A percentile compares a stretch with the other conserved stretches of the same genome.
These are phyloP conservation scores for Fusarium concolor DNA, from an alignment of 2,329 filamentous ascomycete genomes.

Conservation along the genomic window DNA sequence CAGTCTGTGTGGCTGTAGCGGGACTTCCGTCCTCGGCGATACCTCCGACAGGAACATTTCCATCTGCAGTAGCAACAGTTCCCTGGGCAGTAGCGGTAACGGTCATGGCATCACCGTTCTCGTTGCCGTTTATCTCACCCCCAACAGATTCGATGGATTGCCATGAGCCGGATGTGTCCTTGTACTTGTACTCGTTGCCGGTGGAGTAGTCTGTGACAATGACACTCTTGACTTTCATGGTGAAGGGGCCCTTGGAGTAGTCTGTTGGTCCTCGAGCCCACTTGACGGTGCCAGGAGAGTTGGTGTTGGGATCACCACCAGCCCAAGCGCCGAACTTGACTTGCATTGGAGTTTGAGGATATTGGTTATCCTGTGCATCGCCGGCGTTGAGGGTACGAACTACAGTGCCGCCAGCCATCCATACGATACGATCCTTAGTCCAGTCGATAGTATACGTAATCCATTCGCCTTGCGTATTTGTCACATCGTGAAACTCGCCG, in stretches of 20 bases:
- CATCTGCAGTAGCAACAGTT: constrained; percentile 71
- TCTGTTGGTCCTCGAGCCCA: constrained; percentile 92
- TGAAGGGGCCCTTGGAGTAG: constrained; percentile 85
- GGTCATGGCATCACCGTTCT: constrained; percentile 63
- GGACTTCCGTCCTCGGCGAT: constrained; percentile 68
- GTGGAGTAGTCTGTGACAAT: constrained; percentile 92
- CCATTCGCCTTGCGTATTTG: constrained; percentile 77
- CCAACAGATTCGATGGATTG: constrained; percentile 83
- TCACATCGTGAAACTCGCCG: constrained; percentile 78
- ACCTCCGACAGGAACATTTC: constrained; percentile 77
- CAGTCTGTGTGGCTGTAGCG: constrained; percentile 66
- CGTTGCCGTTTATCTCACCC: constrained; percentile 78
- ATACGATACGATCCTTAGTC: constrained; percentile 86
- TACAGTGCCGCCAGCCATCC: constrained; percentile 82
- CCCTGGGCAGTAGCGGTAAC: constrained; percentile 70
- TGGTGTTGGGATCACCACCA: constrained; percentile 81
- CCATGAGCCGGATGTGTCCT: constrained; percentile 82
- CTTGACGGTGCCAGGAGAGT: constrained; percentile 82
- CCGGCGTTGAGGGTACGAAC: constrained; percentile 79
- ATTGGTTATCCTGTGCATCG: constrained; percentile 78
- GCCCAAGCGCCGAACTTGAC: constrained; percentile 93
- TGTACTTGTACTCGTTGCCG: constrained; percentile 85
- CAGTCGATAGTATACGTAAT: constrained; percentile 94
- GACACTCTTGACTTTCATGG: constrained; percentile 83
- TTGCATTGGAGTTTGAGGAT: constrained; percentile 96